Base-by-base conservation (phyloP, 176 grass and related monocot species). In the Chrysopogon serrulatus region DNA sequence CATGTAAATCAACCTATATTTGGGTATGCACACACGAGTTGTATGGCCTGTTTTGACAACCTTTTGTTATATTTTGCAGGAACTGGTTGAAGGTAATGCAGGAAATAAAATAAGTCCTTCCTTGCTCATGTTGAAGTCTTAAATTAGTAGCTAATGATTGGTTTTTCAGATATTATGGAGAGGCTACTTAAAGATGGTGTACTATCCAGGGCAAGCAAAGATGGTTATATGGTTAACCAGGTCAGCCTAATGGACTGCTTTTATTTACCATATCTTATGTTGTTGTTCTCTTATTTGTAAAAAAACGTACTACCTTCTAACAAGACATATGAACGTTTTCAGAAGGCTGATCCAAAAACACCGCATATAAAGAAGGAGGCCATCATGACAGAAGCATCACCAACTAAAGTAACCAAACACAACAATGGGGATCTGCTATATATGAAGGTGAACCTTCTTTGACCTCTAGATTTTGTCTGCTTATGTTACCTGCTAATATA, bases 221-320 rank as follows among this genome's bases (percentile, higher is more conserved):
- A 96, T 83, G 73, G 68, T 76, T 99, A 95, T 75, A 90, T 89
- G 77, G 64, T 99, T 35, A 96, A 83, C 86, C 90, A 96, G 91
- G 96, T 99, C 80, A 86, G 84, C 31, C 14, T 66, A 49, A 75
- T 65, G 18, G 36, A 51, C 23, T 41, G 4, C 5, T 62, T 41
- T 41, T 62, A 32, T 73, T 82, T 83, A 14, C 48, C 41, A 45
- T 89, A 39, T 23, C 40, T 35, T 76, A 44, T 57, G 17, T 30
- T 86, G 10, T 57, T 41, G 4, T 67, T 39, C 16, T 27, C 23
- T 18, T 27, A 13, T 7, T 26, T 81, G 23, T 3, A 35, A 53
- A 37, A 17, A 26, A 59, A 39, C 9, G 5, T 41, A 13, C 16
- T 61, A 48, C 34, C 32, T 5, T 79, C 48, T 79, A 79, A 86